phyloP scores from a whole-genome alignment of 257 asterid genomes.

The Solanum paucissectum region DNA sequence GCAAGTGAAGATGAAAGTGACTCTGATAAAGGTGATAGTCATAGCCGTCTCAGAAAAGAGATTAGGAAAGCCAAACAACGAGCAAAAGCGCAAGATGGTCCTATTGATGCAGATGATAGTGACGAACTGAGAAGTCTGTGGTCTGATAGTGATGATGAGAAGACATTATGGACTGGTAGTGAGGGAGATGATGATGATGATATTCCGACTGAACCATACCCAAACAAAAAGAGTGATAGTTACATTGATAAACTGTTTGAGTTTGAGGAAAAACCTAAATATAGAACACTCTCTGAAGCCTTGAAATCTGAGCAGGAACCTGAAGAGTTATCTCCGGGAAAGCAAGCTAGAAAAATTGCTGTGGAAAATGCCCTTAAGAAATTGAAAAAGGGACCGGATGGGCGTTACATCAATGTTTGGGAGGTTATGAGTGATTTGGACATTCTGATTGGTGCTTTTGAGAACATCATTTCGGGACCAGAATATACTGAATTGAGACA shows the following conservation, averaged over 20 bases:
- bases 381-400: constrained; percentile 86
- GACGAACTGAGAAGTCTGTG: constrained; percentile 63
- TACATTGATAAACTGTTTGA: constrained; percentile 65
- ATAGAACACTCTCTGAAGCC: constrained; percentile 58
- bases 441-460: constrained; percentile 78
- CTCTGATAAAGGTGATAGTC: constrained; percentile 19
- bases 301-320: constrained; percentile 75
- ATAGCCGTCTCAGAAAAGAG: constrained; percentile 55
- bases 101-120: constrained; percentile 77
- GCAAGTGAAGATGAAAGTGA: constrained; percentile 75
- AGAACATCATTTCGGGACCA: constrained; percentile 83
- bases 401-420: constrained; percentile 84
- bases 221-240: constrained; percentile 64
- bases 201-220: constrained; percentile 60
- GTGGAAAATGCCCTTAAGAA: constrained; percentile 86
- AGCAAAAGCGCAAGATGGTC: constrained; percentile 40
- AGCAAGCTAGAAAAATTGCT: constrained; percentile 76
- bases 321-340: constrained; percentile 77
- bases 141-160: constrained; percentile 82
- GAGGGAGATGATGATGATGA: constrained; percentile 77
- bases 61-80: constrained; percentile 68
- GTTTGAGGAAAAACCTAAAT: constrained; percentile 74
- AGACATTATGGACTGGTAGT: constrained; percentile 76
- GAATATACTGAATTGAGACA: constrained; percentile 83
- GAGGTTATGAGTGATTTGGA: constrained; percentile 95